These are phyloP conservation scores for Royoungia palumana DNA, from an alignment of 768 basidiomycete species.

Conservation along the genomic window DNA sequence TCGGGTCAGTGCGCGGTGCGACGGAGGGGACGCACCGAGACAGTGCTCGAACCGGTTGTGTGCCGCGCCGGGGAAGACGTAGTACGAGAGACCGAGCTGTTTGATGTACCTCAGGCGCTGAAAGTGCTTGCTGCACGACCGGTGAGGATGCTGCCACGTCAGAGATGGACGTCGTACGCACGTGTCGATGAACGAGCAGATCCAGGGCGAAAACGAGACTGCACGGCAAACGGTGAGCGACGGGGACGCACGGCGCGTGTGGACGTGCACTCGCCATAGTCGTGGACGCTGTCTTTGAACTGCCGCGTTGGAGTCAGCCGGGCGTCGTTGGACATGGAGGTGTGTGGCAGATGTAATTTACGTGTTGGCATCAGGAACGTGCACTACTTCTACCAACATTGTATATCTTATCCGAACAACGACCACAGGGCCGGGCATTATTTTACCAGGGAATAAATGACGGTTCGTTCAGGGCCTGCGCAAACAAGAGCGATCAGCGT, in stretches of 20 bases:
- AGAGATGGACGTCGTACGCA: constrained; percentile 24
- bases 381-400: too few relatives aligned
- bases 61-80: constrained; percentile 73
- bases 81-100: constrained; percentile 74
- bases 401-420: too few relatives aligned
- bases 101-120: constrained; percentile 76
- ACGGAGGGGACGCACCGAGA: constrained; percentile 46
- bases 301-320: constrained; percentile 14
- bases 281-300: constrained; percentile 42
- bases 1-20: not conserved
- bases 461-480: constrained; percentile 9
- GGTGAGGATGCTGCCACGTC: not conserved
- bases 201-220: constrained; percentile 33
- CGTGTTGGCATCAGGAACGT: not conserved
- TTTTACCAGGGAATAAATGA: constrained; percentile 16
- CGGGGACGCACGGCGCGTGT: not conserved
- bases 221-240: not conserved
- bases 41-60: constrained; percentile 85
- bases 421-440: constrained; percentile 6
- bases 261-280: constrained; percentile 33
- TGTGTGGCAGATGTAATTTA: too few relatives aligned
- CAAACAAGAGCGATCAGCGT: not conserved
- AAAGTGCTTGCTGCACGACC: constrained; percentile 55
- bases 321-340: not conserved
- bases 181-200: constrained; percentile 66